A percentile compares a stretch with the other conserved stretches of the same genome.
Conservation (phyloP, 1,284 basidiomycete genomes). For the Amylostereum chailletii region DNA sequence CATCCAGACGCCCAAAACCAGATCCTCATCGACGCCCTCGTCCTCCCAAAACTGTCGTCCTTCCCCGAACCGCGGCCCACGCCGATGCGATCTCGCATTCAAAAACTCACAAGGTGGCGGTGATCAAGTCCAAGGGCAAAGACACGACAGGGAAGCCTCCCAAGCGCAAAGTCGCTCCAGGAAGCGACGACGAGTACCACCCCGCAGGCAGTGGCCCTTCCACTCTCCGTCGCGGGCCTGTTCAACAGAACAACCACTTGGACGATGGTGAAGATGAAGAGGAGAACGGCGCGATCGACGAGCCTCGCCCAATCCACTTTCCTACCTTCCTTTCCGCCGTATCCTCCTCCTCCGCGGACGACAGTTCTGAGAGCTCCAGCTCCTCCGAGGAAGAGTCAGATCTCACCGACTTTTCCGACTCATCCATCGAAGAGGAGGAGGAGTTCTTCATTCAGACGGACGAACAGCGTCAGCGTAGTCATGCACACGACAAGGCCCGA, state of each 20-base stretch:
- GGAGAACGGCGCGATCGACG: slow-evolving; percentile 24
- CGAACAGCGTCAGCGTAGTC: slow-evolving; percentile 17
- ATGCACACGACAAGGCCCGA: slow-evolving; percentile 35
- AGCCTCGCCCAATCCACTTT: slow-evolving; percentile 24
- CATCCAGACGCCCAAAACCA: slow-evolving; percentile 14
- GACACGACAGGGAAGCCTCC: slow-evolving; percentile 27
- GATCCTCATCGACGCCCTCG: slow-evolving; percentile 44
- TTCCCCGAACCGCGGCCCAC: slow-evolving; percentile 19
- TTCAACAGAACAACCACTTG: too few relatives aligned
- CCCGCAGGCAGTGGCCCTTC: slow-evolving; percentile 24
- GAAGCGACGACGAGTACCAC: slow-evolving; percentile 23
- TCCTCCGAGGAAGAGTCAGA: slow-evolving; percentile 7
- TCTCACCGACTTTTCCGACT: slow-evolving; percentile 12
- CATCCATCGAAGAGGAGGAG: slow-evolving; percentile 35
- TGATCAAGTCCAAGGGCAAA: slow-evolving; percentile 30
- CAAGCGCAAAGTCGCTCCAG: slow-evolving; percentile 21
- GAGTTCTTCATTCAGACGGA: slow-evolving; percentile 49
- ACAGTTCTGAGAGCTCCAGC: slow-evolving; percentile 9
- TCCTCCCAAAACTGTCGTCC: slow-evolving; percentile 36
- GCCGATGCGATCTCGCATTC: slow-evolving; percentile 14
- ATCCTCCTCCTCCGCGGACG: slow-evolving; percentile 21
- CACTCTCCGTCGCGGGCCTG: slow-evolving; percentile 9
- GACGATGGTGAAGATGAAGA: slow-evolving; percentile 25
- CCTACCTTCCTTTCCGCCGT: slow-evolving; percentile 66
- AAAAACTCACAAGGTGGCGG: slow-evolving; percentile 18